Percentiles rank a stretch among this genome's conserved stretches.
phyloP scores from a whole-genome alignment of 352 stramenopile species.

The Halophytophthora batemanensis region DNA sequence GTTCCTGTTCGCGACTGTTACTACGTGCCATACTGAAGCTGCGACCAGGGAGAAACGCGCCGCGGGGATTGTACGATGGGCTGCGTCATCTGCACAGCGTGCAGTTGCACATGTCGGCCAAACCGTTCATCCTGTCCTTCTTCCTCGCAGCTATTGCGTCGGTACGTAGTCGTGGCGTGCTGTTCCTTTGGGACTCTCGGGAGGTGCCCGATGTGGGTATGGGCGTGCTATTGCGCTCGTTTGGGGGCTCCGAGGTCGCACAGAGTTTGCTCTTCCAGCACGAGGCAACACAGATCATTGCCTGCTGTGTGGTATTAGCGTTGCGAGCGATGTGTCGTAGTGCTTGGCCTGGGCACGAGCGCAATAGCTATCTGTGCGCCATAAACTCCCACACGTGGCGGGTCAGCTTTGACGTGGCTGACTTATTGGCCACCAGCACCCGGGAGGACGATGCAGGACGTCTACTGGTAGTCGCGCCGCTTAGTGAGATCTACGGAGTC shows the following conservation, averaged over 20 bases:
- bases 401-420: slow-evolving; percentile 5
- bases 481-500: slow-evolving; percentile 3
- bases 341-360: slow-evolving; percentile 3
- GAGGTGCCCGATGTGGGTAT: not conserved
- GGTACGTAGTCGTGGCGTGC: slow-evolving; percentile 1
- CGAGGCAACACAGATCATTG: not conserved
- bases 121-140: slow-evolving; percentile 7
- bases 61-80: not conserved
- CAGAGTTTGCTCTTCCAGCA: slow-evolving; percentile 5
- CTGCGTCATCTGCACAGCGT: slow-evolving; percentile 2
- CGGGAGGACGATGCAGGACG: slow-evolving; percentile 1
- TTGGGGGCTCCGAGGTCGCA: slow-evolving; percentile 1
- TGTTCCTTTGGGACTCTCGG: not conserved
- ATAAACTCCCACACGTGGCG: slow-evolving; percentile 7
- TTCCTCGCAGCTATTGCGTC: slow-evolving; percentile 1
- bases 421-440: slow-evolving; percentile 3
- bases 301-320: not conserved
- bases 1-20: not conserved
- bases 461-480: not conserved
- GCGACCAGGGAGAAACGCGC: not conserved
- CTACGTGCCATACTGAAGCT: not conserved
- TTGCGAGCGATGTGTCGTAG: slow-evolving; percentile 2
- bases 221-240: not conserved
- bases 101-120: slow-evolving; percentile 4
- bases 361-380: slow-evolving; percentile 4